Conservation (phyloP, 1,284 basidiomycete species). For the Veloporphyrellus conicus region DNA sequence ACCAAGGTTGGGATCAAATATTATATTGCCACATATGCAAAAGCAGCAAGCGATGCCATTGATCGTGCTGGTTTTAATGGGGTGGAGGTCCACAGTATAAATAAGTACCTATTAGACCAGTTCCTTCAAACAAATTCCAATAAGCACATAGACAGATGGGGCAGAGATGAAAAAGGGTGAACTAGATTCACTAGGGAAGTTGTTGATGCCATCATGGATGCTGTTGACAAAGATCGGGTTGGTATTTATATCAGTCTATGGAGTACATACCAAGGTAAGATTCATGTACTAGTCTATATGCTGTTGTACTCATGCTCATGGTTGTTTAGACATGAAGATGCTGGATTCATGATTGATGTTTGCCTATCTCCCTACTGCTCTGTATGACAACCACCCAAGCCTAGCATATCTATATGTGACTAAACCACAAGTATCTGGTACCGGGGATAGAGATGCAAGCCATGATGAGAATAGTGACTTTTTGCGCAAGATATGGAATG, state of each 20-base stretch:
- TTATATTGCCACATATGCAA: conserved; percentile 23
- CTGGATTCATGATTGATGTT: conserved; percentile 42
- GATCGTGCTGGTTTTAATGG: conserved; percentile 26
- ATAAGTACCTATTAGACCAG: conserved; percentile 28
- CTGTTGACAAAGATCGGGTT: conserved; percentile 39
- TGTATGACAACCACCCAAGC: conserved; percentile 33
- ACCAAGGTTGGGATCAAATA: conserved; percentile 33
- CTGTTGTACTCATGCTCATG: neutral
- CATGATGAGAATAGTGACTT: conserved; percentile 17
- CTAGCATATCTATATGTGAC: conserved; percentile 59
- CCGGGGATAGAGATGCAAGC: neutral
- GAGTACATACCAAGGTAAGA: conserved; percentile 37
- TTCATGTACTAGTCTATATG: neutral
- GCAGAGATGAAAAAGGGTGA: conserved; percentile 51
- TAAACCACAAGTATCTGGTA: conserved; percentile 40
- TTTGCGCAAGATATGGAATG: conserved; percentile 34
- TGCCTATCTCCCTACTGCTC: conserved; percentile 35
- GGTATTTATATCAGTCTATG: conserved; percentile 57
- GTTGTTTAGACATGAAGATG: conserved; percentile 29
- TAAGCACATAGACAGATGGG: conserved; percentile 53
- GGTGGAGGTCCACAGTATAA: conserved; percentile 22
- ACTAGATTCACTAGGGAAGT: conserved; percentile 45
- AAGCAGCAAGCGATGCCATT: conserved; percentile 26
- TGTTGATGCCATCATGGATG: conserved; percentile 41
- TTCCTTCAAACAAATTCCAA: conserved; percentile 33